Evolutionary conservation across 371 early-diverging fungal species (phyloP).

Genomic region (Mortierella sp.): DNA sequence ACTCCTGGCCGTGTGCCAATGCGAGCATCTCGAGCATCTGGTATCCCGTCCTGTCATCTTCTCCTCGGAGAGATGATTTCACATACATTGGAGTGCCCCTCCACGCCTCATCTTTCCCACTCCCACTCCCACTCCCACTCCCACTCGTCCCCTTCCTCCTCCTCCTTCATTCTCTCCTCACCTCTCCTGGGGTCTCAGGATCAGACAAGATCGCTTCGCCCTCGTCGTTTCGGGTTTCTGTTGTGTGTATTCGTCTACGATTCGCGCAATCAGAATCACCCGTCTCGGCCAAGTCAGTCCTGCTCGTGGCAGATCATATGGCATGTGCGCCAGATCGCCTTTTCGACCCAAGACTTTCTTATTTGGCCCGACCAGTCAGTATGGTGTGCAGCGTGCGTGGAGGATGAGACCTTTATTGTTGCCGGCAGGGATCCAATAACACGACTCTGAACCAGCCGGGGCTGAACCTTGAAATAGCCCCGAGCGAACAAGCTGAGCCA

Average conservation of each 20-base stretch:
- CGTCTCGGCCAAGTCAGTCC: neutral
- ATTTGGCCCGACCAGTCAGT: neutral
- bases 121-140: no score
- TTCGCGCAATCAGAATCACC: neutral
- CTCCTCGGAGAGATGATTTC: no score
- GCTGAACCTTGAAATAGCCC: neutral
- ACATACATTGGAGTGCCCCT: no score
- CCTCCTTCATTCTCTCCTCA: neutral
- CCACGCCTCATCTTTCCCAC: no score
- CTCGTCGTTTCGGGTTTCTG: no score
- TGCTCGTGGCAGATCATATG: slow-evolving; percentile 13
- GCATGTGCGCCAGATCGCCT: slow-evolving; percentile 4
- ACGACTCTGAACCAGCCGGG: neutral
- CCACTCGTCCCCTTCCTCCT: neutral
- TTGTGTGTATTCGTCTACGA: neutral
- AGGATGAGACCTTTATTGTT: neutral
- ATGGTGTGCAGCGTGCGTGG: neutral
- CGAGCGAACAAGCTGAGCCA: slow-evolving; percentile 6
- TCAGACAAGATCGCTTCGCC: neutral
- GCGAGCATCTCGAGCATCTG: no score
- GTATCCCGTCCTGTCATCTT: no score
- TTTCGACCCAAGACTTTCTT: neutral
- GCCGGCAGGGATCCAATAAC: neutral
- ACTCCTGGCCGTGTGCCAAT: no score
- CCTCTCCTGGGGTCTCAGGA: neutral